Base-by-base conservation (phyloP, 1,284 basidiomycete genomes). In the Heterobasidion parviporum region DNA sequence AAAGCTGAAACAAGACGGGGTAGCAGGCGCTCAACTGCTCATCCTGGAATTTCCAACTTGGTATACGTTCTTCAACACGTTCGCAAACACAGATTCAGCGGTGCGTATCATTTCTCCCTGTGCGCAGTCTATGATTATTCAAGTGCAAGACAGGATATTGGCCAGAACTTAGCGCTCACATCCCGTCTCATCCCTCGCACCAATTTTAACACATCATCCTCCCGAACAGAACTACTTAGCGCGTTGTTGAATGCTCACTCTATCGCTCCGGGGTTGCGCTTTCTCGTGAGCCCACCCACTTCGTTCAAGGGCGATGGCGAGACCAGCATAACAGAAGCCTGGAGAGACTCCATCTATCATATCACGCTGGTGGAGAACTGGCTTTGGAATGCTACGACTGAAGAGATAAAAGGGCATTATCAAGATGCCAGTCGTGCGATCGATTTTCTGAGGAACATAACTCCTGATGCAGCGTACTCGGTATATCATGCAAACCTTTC, bases 171-270 rank as follows among this genome's bases (percentile, higher is more conserved):
- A 10, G 73, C 73, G 2, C 57, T 78, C 8, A 67, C 73, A 12
- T 78, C 77, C 2, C 72, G 75, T 1, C 67, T 79, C 16, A 70
- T 79, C 38, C 68, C 66, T 54, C 72, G 70, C 54, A 59, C 64
- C 15, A 67, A 67, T 56, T 74, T 78, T 57, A 61, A 63, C 35
- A 72, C 69, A 6, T 26, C 67, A 0, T 56, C 58, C 6, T 61
- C 60, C 8, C 63, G 68, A 35, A 57, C 63, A 6, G 62, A 67
- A 10, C 65, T 78, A 10, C 67, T 77, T 8, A 61, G 68, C 3
- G 75, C 66, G 2, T 66, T 78, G 3, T 51, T 75, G 6, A 62
- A 67, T 16, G 68, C 73, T 12, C 56, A 60, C 32, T 36, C 48
- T 1, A 44, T 53, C 6, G 55, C 64, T 2, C 63, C 63, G 15